Conservation (phyloP, 768 basidiomycete species). For the Pulveroboletus sp. region DNA sequence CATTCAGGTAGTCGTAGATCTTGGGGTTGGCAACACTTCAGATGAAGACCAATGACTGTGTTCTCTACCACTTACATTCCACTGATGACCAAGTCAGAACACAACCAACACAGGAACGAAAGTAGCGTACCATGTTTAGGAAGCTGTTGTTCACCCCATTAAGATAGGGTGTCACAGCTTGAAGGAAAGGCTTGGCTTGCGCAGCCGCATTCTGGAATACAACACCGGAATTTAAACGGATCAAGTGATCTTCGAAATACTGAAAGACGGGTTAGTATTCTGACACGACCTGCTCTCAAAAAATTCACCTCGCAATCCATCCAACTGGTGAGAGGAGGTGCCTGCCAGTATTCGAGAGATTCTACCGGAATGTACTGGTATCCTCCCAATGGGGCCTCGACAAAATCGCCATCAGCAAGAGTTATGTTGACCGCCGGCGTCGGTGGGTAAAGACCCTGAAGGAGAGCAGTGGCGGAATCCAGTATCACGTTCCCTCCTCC, state of each 20-base stretch:
- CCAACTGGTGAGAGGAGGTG: constrained; percentile 77
- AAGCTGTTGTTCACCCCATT: constrained; percentile 61
- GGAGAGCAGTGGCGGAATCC: constrained; percentile 77
- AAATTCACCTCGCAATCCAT: constrained; percentile 49
- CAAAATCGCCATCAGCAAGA: constrained; percentile 70
- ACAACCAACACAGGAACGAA: not conserved
- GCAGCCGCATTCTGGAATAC: constrained; percentile 56
- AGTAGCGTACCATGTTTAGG: constrained; percentile 59
- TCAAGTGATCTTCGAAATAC: constrained; percentile 28
- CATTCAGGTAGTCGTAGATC: constrained; percentile 77
- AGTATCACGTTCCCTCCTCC: constrained; percentile 79
- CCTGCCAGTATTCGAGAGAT: constrained; percentile 54
- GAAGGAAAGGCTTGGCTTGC: constrained; percentile 64
- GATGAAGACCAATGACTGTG: not conserved
- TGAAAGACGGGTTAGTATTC: not conserved
- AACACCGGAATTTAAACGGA: constrained; percentile 19
- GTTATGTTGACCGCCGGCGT: constrained; percentile 59
- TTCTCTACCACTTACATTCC: constrained; percentile 56
- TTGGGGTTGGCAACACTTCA: constrained; percentile 22
- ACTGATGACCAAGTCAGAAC: constrained; percentile 40
- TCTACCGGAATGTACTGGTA: constrained; percentile 77
- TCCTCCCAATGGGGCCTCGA: constrained; percentile 74
- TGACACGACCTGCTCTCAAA: not conserved
- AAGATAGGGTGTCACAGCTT: constrained; percentile 60
- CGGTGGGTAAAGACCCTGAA: constrained; percentile 85